Base-by-base conservation (phyloP, 176 grass and related monocot species). In the Metroxylon sagu region DNA sequence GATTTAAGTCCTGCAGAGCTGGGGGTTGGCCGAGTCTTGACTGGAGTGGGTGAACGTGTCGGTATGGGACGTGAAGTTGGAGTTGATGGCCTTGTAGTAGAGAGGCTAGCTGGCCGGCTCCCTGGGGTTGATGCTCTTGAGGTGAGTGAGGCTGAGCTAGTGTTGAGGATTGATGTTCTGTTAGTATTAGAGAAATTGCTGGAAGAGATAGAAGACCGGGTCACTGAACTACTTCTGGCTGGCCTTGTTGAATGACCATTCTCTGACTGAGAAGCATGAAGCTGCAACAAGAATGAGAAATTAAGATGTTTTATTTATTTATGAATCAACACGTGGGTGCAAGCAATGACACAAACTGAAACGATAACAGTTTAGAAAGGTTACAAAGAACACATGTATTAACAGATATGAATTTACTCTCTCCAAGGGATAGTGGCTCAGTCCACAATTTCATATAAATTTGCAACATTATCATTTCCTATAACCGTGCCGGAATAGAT, bases 81-180 rank as follows among this genome's bases (percentile, higher is more conserved):
- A 75, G 60, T 64, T 49, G 79, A 73, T 74, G 82, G 63, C 64
- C 73, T 97, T 67, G 77, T 65, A 60, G 57, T 50, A 16, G 76
- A 61, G 72, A 79, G 56, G 63, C 84, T 74, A 62, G 72, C 67
- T 43, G 69, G 60, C 18, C 67, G 68, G 56, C 78, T 92, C 74
- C 62, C 76, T 5, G 87, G 87, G 28, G 85, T 93, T 74, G 88
- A 80, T 71, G 94, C 71, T 52, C 82, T 84, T 26, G 79, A 98
- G 68, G 72, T 80, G 64, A 86, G 49, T 18, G 79, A 86, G 53
- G 76, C 75, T 77, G 67, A 72, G 76, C 71, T 98, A 70, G 79
- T 68, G 60, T 74, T 89, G 21, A 83, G 76, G 67, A 79, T 52
- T 60, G 87, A 76, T 67, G 81, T 73, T 70, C 82, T 82, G 25